Evolutionary conservation across 1,284 basidiomycete species (phyloP).

Genomic region (Thecaphora thlaspeos): DNA sequence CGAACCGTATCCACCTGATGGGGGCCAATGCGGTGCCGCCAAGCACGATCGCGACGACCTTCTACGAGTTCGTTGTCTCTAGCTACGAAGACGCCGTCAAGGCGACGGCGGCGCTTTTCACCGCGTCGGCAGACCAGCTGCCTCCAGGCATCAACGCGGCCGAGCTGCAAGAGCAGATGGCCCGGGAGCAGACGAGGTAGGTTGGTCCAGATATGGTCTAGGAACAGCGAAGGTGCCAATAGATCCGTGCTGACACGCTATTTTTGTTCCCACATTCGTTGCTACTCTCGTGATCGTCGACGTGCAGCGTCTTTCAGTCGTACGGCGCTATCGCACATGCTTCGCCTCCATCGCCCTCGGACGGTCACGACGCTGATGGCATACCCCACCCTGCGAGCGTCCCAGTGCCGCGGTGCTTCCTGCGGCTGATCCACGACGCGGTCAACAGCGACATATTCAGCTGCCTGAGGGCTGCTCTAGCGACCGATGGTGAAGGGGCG

Average conservation of each 20-base stretch:
- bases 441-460: slow-evolving; percentile 27
- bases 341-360: neutral
- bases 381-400: slow-evolving; percentile 1
- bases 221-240: too few relatives aligned
- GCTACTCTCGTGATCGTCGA: too few relatives aligned
- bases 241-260: neutral
- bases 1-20: slow-evolving; percentile 17
- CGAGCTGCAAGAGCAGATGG: too few relatives aligned
- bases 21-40: slow-evolving; percentile 19
- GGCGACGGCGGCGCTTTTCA: slow-evolving; percentile 8
- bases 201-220: too few relatives aligned
- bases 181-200: too few relatives aligned
- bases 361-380: neutral
- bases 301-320: neutral
- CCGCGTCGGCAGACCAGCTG: too few relatives aligned
- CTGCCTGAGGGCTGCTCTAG: slow-evolving; percentile 25
- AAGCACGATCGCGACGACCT: slow-evolving; percentile 13
- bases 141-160: too few relatives aligned
- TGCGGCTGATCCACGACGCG: slow-evolving; percentile 27
- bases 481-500: slow-evolving; percentile 27
- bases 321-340: neutral
- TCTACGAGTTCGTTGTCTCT: slow-evolving; percentile 21
- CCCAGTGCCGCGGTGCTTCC: slow-evolving; percentile 11
- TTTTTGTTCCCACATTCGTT: too few relatives aligned
- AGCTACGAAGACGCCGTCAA: slow-evolving; percentile 14